phyloP scores from a whole-genome alignment of 2,329 filamentous ascomycete species.

The Paecilomyces formosus region DNA sequence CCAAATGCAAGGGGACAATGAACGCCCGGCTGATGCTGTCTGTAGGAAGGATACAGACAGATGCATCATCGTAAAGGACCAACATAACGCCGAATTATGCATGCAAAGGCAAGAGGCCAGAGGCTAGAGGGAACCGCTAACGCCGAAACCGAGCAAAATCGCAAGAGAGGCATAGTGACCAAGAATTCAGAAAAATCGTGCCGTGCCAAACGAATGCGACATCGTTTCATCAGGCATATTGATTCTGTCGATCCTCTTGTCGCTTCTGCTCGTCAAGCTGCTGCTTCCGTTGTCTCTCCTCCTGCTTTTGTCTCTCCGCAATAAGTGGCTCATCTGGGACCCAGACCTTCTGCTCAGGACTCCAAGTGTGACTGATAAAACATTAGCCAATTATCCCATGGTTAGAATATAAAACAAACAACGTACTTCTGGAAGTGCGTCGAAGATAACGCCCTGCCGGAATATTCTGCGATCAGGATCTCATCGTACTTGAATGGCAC shows the following conservation, averaged over 20 bases:
- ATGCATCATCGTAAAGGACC: neutral
- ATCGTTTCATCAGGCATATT: neutral
- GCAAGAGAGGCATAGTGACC: neutral
- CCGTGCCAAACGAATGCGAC: neutral
- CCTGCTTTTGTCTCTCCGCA: neutral
- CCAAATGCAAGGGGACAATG: neutral
- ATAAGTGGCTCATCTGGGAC: constrained; percentile 12
- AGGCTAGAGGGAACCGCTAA: neutral
- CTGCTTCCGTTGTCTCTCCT: neutral
- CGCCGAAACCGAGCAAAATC: neutral
- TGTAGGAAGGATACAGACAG: neutral
- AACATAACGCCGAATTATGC: neutral
- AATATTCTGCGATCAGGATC: constrained; percentile 34
- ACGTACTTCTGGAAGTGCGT: constrained; percentile 31
- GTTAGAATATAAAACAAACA: neutral
- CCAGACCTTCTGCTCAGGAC: constrained; percentile 24
- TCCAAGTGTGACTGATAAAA: constrained; percentile 30
- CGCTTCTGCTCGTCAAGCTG: neutral
- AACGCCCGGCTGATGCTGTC: neutral
- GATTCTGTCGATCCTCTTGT: neutral
- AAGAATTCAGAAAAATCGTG: neutral
- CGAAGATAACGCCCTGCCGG: constrained; percentile 23
- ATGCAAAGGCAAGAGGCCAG: neutral
- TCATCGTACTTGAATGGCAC: constrained; percentile 50
- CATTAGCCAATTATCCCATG: constrained; percentile 5